Evolutionary conservation across 306 rosid species (phyloP).

Genomic region (Gynostemma pentaphyllum): DNA sequence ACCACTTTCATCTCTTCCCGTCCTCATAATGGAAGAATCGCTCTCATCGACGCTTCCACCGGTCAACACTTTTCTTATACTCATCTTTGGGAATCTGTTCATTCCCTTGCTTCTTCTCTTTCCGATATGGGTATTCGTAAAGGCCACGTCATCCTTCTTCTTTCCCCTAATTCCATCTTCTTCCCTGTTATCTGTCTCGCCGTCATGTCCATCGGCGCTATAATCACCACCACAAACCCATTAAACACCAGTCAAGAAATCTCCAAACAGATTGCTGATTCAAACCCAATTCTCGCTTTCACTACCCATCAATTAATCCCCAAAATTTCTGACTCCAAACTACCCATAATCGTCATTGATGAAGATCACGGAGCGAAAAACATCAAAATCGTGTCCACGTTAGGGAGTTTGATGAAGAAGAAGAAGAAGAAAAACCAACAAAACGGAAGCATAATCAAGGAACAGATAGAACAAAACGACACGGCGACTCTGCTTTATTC

Average conservation of each 20-base stretch:
- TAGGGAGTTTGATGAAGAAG: slow-evolving; percentile 41
- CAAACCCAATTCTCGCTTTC: slow-evolving; percentile 67
- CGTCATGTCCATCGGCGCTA: slow-evolving; percentile 79
- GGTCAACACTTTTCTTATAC: slow-evolving; percentile 46
- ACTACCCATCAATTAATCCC: slow-evolving; percentile 38
- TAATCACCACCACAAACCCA: slow-evolving; percentile 86
- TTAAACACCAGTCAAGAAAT: slow-evolving; percentile 72
- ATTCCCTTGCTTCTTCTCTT: slow-evolving; percentile 43
- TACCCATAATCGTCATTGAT: slow-evolving; percentile 47
- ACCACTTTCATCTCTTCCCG: slow-evolving; percentile 75
- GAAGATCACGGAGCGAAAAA: background rate
- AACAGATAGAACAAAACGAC: slow-evolving; percentile 55
- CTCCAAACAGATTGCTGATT: slow-evolving; percentile 64
- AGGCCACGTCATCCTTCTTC: slow-evolving; percentile 66
- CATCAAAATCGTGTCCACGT: slow-evolving; percentile 14
- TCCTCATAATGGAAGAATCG: slow-evolving; percentile 52
- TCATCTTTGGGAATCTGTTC: slow-evolving; percentile 57
- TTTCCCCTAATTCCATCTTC: slow-evolving; percentile 72
- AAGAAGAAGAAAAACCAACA: no score
- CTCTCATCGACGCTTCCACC: slow-evolving; percentile 75
- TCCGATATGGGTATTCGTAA: slow-evolving; percentile 52
- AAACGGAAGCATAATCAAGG: slow-evolving; percentile 13
- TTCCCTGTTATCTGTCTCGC: slow-evolving; percentile 77
- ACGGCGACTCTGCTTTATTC: slow-evolving; percentile 82
- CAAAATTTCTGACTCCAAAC: slow-evolving; percentile 32